Evolutionary conservation across 2,329 filamentous ascomycete species (phyloP).

Genomic region (Beauveria rudraprayagi): DNA sequence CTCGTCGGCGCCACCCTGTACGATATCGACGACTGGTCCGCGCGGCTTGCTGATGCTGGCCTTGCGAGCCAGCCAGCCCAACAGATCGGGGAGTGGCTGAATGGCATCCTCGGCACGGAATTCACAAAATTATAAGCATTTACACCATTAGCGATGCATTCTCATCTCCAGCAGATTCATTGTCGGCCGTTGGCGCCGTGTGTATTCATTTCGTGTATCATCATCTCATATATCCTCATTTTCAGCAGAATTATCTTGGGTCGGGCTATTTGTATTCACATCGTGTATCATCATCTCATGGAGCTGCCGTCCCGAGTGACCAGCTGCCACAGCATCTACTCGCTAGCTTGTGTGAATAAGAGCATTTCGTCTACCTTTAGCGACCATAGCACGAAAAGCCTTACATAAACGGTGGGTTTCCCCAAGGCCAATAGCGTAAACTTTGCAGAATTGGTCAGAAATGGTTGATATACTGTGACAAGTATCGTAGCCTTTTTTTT

Average conservation of each 20-base stretch:
- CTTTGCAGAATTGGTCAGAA: too few species aligned
- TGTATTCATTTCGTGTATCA: not conserved
- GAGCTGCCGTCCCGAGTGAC: not conserved
- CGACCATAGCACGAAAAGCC: too few species aligned
- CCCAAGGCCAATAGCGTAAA: too few species aligned
- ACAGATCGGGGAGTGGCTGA: conserved; percentile 4
- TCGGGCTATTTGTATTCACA: not conserved
- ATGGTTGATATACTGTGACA: too few species aligned
- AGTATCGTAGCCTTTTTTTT: too few species aligned
- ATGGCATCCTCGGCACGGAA: conserved; percentile 1
- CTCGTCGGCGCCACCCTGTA: conserved; percentile 6
- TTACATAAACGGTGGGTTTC: too few species aligned
- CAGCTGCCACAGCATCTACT: not conserved
- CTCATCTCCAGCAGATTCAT: not conserved
- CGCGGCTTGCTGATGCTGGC: conserved; percentile 1
- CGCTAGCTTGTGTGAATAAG: not conserved
- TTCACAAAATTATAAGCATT: conserved; percentile 2
- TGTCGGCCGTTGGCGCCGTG: not conserved
- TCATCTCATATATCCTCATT: not conserved
- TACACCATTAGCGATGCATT: not conserved
- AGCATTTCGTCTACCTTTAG: not conserved
- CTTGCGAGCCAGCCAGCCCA: not conserved
- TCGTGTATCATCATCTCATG: not conserved
- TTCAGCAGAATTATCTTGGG: not conserved
- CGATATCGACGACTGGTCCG: conserved; percentile 8